A percentile compares a stretch with the other conserved stretches of the same genome.
These are phyloP conservation scores for Fusarium succisae DNA, from an alignment of 2,329 filamentous ascomycete species.

Conservation along the genomic window DNA sequence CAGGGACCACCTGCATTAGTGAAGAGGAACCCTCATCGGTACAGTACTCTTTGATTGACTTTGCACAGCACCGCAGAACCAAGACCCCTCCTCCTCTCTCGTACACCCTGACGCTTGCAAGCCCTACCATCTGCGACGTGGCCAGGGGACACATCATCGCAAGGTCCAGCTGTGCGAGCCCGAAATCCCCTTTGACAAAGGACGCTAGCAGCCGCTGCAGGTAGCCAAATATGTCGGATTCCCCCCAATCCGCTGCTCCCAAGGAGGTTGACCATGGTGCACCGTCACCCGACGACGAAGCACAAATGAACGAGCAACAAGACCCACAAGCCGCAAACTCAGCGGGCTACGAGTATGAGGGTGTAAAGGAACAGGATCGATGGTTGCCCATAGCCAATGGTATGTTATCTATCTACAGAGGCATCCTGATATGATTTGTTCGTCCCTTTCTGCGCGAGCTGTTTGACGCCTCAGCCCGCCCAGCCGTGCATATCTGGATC, in stretches of 20 bases:
- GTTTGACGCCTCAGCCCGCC: constrained; percentile 42
- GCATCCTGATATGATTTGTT: constrained; percentile 54
- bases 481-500: constrained; percentile 49
- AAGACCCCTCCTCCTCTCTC: constrained; percentile 46
- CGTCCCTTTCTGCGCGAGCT: constrained; percentile 41
- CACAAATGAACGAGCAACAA: constrained; percentile 89
- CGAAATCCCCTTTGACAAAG: constrained; percentile 64
- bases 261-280: constrained; percentile 94
- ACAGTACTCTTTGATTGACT: constrained; percentile 59
- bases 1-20: constrained; percentile 47
- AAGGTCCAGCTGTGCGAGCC: constrained; percentile 65
- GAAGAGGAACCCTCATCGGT: constrained; percentile 43
- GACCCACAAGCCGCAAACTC: constrained; percentile 80
- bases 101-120: constrained; percentile 57
- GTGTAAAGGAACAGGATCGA: constrained; percentile 97
- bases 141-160: constrained; percentile 68
- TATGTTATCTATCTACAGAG: constrained; percentile 66
- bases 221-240: constrained; percentile 91
- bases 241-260: constrained; percentile 86
- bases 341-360: constrained; percentile 85
- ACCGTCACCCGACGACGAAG: constrained; percentile 93
- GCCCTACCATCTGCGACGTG: constrained; percentile 68
- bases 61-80: constrained; percentile 66
- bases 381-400: constrained; percentile 99
- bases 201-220: constrained; percentile 71